Conservation (phyloP, 2,329 filamentous ascomycete species). For the Curvularia sp. region DNA sequence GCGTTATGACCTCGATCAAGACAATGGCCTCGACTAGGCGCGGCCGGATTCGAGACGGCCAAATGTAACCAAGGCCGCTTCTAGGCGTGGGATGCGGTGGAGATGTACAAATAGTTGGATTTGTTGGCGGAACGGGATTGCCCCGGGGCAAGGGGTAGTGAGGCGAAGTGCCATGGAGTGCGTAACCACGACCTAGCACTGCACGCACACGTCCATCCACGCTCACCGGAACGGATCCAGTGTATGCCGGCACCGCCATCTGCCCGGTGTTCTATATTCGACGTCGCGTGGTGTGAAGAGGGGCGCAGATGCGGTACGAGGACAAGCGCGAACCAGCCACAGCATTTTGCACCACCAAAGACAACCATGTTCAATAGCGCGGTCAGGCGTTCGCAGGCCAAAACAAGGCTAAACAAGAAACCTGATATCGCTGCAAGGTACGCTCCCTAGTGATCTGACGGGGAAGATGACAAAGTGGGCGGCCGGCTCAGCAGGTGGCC, state of each 20-base stretch:
- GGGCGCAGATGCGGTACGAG: neutral
- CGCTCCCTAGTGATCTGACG: constrained; percentile 15
- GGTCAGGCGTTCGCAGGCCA: constrained; percentile 21
- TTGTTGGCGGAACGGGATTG: constrained; percentile 2
- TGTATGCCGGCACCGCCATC: neutral
- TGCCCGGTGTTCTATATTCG: constrained; percentile 9
- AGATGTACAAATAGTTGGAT: neutral
- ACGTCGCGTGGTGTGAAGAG: constrained; percentile 4
- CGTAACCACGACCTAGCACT: neutral
- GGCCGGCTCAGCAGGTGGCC: constrained; percentile 11
- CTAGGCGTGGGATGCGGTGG: neutral
- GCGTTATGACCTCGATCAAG: neutral
- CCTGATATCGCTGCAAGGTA: constrained; percentile 21
- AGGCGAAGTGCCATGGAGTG: constrained; percentile 1
- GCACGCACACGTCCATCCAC: neutral
- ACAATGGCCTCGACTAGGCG: constrained; percentile 1
- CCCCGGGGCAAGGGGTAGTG: neutral
- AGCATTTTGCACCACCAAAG: constrained; percentile 4
- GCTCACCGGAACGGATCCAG: neutral
- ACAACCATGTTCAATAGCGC: constrained; percentile 8
- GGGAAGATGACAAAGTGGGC: constrained; percentile 11
- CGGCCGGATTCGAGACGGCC: neutral
- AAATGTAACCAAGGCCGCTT: neutral
- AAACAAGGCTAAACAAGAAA: constrained; percentile 20
- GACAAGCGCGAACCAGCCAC: constrained; percentile 14